Percentiles rank a stretch among this genome's conserved stretches.
These are phyloP conservation scores for Leccinum olivaceoglutinosum DNA, from an alignment of 1,284 basidiomycete species.

Conservation along the genomic window DNA sequence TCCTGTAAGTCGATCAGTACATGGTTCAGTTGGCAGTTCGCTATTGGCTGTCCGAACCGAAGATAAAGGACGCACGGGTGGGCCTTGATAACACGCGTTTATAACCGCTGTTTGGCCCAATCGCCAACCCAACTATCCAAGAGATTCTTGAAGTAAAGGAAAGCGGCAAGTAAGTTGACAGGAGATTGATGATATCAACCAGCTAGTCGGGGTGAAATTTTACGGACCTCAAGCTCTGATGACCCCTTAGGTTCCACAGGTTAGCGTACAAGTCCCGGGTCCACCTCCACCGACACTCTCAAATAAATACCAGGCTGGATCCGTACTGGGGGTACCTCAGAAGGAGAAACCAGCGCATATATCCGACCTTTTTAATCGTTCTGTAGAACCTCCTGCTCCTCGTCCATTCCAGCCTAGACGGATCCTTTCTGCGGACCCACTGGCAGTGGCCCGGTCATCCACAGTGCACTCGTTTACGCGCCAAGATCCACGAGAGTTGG, in stretches of 20 bases:
- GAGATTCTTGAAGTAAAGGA: no score
- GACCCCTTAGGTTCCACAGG: not conserved
- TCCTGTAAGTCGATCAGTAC: no score
- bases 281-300: not conserved
- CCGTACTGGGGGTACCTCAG: not conserved
- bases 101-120: no score
- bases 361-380: slow-evolving; percentile 1
- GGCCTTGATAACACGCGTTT: no score
- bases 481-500: not conserved
- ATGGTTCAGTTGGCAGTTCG: no score
- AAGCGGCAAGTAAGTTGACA: no score
- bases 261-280: not conserved
- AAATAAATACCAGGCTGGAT: not conserved
- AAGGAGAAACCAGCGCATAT: slow-evolving; percentile 13
- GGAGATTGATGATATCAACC: no score
- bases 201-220: no score
- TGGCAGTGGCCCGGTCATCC: slow-evolving; percentile 3
- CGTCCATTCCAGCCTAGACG: not conserved
- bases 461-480: not conserved
- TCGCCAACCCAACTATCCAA: no score
- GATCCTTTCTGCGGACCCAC: not conserved
- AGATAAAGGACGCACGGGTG: no score
- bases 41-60: no score
- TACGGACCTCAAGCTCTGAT: not conserved
- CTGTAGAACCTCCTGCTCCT: not conserved